Evolutionary conservation across 495 filamentous ascomycete genomes (phyloP).

Genomic region (Pyrenopolyporus hunteri): DNA sequence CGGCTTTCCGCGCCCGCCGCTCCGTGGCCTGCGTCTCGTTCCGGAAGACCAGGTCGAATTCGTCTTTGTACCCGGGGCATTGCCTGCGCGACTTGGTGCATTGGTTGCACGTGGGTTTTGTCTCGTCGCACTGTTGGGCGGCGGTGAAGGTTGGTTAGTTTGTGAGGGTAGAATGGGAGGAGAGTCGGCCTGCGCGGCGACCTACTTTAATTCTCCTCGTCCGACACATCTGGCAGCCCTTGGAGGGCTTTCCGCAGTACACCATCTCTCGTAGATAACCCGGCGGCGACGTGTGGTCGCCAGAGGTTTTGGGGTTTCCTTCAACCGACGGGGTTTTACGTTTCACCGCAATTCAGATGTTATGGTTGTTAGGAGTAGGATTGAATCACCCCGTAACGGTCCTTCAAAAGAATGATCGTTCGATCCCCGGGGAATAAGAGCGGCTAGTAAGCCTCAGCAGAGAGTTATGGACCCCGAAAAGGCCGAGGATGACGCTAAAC

Average conservation of each 20-base stretch:
- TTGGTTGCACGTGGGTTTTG: slow-evolving; percentile 69
- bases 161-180: neutral
- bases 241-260: slow-evolving; percentile 74
- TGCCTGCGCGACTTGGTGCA: slow-evolving; percentile 68
- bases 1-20: slow-evolving; percentile 53
- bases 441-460: neutral
- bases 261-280: slow-evolving; percentile 63
- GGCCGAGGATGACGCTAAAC: no score
- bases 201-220: slow-evolving; percentile 74
- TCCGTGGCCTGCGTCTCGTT: slow-evolving; percentile 69
- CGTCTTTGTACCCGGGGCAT: slow-evolving; percentile 72
- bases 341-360: no score
- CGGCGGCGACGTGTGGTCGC: neutral
- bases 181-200: slow-evolving; percentile 7
- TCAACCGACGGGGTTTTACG: no score
- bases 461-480: neutral
- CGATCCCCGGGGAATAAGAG: neutral
- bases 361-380: no score
- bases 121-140: slow-evolving; percentile 67
- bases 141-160: slow-evolving; percentile 22
- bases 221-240: slow-evolving; percentile 75
- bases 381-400: no score
- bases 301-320: no score
- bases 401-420: no score
- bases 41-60: slow-evolving; percentile 71